Percentiles rank a stretch among this genome's conserved stretches.
These are phyloP conservation scores for Penicillium sp. DNA, from an alignment of 2,329 filamentous ascomycete species.

Conservation along the genomic window DNA sequence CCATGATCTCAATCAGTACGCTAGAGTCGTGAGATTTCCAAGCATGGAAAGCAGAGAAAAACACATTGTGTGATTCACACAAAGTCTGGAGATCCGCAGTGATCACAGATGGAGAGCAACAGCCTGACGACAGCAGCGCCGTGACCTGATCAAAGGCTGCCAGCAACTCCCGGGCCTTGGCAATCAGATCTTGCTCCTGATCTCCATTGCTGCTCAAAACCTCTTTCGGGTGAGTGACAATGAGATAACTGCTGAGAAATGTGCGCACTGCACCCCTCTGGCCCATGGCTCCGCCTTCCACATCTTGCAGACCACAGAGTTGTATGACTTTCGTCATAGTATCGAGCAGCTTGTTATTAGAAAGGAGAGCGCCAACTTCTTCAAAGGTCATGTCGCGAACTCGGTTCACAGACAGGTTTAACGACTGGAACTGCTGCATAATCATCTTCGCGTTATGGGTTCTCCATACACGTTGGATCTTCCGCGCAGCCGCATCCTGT, in stretches of 20 bases:
- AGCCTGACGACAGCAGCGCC: conserved; percentile 48
- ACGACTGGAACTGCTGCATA: conserved; percentile 50
- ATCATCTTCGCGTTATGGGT: conserved; percentile 49
- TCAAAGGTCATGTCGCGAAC: conserved; percentile 57
- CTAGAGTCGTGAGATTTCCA: conserved; percentile 65
- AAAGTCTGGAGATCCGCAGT: conserved; percentile 50
- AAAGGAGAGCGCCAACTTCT: conserved; percentile 57
- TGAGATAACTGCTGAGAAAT: conserved; percentile 63
- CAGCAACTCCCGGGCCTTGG: conserved; percentile 60
- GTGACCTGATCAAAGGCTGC: conserved; percentile 55
- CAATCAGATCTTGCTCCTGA: conserved; percentile 61
- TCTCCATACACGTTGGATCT: conserved; percentile 60
- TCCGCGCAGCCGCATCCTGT: conserved; percentile 53
- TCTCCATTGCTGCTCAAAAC: conserved; percentile 61
- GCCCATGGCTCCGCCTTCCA: conserved; percentile 47
- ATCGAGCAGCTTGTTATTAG: conserved; percentile 52
- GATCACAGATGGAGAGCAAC: conserved; percentile 41
- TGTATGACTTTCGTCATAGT: conserved; percentile 55
- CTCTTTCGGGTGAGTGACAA: conserved; percentile 59
- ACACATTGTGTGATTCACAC: conserved; percentile 57
- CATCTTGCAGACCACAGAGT: conserved; percentile 56
- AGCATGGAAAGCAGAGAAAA: conserved; percentile 61
- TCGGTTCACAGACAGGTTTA: conserved; percentile 54
- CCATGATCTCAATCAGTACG: conserved; percentile 63
- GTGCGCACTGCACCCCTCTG: conserved; percentile 56